These are phyloP conservation scores for Fusarium citri DNA, from an alignment of 2,329 filamentous ascomycete species.

Conservation along the genomic window DNA sequence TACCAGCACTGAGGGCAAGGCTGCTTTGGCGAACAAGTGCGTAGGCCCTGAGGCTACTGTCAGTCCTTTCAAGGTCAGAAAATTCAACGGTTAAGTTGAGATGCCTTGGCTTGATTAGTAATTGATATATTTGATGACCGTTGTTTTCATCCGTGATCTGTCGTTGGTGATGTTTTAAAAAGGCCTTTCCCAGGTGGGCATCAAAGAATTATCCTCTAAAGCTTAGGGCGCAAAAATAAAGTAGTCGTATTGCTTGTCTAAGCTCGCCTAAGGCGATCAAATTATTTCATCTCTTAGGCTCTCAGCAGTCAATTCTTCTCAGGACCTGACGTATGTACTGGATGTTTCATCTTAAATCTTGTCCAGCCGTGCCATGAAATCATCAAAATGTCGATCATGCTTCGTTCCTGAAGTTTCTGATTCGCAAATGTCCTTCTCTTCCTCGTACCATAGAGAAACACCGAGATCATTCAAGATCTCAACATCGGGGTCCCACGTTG, in stretches of 20 bases:
- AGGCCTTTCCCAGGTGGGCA: no score
- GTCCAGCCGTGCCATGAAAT: not conserved
- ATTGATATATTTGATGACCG: not conserved
- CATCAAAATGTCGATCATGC: rapidly evolving
- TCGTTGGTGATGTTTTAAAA: no score
- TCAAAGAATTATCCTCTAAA: no score
- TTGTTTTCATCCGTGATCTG: not conserved
- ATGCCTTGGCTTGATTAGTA: not conserved
- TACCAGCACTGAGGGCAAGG: not conserved
- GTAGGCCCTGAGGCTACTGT: constrained; percentile 4
- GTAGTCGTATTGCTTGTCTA: no score
- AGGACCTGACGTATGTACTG: rapidly evolving
- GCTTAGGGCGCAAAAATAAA: no score
- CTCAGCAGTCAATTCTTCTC: rapidly evolving
- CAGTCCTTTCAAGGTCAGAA: constrained; percentile 33
- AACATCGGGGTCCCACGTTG: not conserved
- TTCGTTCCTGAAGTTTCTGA: not conserved
- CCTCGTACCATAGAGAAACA: not conserved
- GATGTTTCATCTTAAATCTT: not conserved
- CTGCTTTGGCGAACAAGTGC: constrained; percentile 20
- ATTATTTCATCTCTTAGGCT: no score
- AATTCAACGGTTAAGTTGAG: constrained; percentile 7
- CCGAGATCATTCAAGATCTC: not conserved
- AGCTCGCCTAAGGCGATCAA: no score
- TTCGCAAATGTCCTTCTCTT: not conserved